Base-by-base conservation (phyloP, 2,329 filamentous ascomycete genomes). In the Dactylellina drechsleri region DNA sequence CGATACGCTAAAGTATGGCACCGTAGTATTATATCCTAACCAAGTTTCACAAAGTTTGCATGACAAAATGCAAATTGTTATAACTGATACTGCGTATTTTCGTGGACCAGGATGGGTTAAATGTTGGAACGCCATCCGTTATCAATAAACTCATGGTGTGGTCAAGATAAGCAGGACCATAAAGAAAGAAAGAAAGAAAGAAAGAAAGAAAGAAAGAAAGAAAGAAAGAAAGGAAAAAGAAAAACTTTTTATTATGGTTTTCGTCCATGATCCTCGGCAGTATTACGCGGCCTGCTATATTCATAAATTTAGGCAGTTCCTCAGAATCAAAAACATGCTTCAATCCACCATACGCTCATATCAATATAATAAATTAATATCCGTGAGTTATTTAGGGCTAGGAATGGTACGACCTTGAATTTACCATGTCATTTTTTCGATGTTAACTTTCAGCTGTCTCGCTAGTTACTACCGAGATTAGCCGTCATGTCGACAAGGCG, bases 301-400 rank as follows among this genome's bases (percentile, higher is more conserved):
- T 7, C 31, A 36, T 36, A 36, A 7, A 36, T 52, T 52, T 52
- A 52, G 47, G 47, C 47, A 52, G 47, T 52, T 52, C 43, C 43
- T 47, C 13, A 18, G 13, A 47, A 18, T 52, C 10, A 16, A 52
- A 52, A 6, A 23, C 5, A 4, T 36, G 10, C 31, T 23, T 4
- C 23, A 23, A 4, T 23, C 2, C 31, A 52, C 12, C 12, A 52
- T 26, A 52, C 5, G 5, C 6, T 23, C 4, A 23, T 52, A 52
- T 18, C 12, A 23, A 13, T 20, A 20, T 23, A 18, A 10, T 15
- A 31, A 15, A 54, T 54, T 54, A 54, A 36, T 36, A 36, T 36
- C 16, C 12, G 26, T 54, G 52, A 36, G 52, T 18, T 6, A 54
- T 54, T 54, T 54, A 54, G 26, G 28, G 26, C 43, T 36, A 36